Evolutionary conservation across 495 filamentous ascomycete genomes (phyloP).

Genomic region (Aspergillus incahuasiensis): DNA sequence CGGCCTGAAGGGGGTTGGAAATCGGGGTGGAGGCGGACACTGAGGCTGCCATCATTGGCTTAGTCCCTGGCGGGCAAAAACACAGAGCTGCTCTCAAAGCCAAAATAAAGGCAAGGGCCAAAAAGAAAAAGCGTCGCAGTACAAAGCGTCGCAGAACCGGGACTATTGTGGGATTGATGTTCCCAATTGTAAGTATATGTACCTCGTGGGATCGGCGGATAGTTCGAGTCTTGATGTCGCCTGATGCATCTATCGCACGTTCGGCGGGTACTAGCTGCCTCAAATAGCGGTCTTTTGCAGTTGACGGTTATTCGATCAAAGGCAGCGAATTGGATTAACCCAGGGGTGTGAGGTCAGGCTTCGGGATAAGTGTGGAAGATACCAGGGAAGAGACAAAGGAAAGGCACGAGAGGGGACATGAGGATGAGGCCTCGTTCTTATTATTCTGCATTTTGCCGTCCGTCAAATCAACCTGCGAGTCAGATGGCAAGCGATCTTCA

Average conservation of each 20-base stretch:
- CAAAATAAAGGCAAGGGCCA: neutral
- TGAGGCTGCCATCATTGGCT: slow-evolving; percentile 34
- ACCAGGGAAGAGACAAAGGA: neutral
- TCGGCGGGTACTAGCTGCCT: slow-evolving; percentile 6
- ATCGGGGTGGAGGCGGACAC: slow-evolving; percentile 41
- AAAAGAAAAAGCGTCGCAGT: neutral
- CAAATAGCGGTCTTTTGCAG: neutral
- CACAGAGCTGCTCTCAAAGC: neutral
- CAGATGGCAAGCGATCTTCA: slow-evolving; percentile 2
- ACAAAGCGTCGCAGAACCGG: neutral
- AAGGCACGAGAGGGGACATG: neutral
- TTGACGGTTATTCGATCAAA: neutral
- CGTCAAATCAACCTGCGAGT: neutral
- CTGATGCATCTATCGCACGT: slow-evolving; percentile 4
- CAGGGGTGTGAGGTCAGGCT: neutral
- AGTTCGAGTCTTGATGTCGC: slow-evolving; percentile 13
- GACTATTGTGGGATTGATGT: neutral
- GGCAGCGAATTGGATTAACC: neutral
- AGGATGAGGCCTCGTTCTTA: slow-evolving; percentile 7
- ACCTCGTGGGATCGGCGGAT: slow-evolving; percentile 16
- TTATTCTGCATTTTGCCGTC: neutral
- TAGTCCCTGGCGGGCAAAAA: neutral
- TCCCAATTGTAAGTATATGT: neutral
- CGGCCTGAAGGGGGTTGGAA: slow-evolving; percentile 23
- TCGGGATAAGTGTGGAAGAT: neutral